Percentiles rank a stretch among this genome's conserved stretches.
phyloP scores from a whole-genome alignment of 2,329 filamentous ascomycete species.

The Microcyclospora tardicrescens region DNA sequence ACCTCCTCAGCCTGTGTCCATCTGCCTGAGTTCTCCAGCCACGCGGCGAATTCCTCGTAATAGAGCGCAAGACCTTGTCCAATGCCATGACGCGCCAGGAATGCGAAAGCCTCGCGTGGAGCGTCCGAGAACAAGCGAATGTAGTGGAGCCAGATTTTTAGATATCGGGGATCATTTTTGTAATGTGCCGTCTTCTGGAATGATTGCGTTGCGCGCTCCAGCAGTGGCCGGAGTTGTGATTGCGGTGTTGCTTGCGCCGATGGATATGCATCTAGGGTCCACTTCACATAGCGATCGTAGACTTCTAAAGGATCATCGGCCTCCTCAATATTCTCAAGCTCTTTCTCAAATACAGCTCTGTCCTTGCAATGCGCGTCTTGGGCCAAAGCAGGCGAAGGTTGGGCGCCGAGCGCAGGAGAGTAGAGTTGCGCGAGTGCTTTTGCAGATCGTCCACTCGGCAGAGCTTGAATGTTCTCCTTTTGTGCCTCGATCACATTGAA shows the following conservation, averaged over 20 bases:
- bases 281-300: slow-evolving; percentile 92
- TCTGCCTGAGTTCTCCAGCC: slow-evolving; percentile 71
- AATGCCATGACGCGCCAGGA: slow-evolving; percentile 75
- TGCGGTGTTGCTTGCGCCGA: slow-evolving; percentile 83
- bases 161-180: slow-evolving; percentile 86
- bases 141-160: slow-evolving; percentile 89
- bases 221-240: slow-evolving; percentile 75
- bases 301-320: slow-evolving; percentile 91
- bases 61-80: slow-evolving; percentile 80
- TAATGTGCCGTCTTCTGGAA: slow-evolving; percentile 81
- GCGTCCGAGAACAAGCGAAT: slow-evolving; percentile 84
- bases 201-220: slow-evolving; percentile 84
- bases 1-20: slow-evolving; percentile 92
- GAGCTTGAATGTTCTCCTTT: slow-evolving; percentile 94
- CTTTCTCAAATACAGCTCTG: slow-evolving; percentile 73
- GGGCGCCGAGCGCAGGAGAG: slow-evolving; percentile 38
- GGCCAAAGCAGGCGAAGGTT: slow-evolving; percentile 49
- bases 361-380: slow-evolving; percentile 66
- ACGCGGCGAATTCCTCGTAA: slow-evolving; percentile 93
- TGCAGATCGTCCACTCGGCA: slow-evolving; percentile 79
- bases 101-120: slow-evolving; percentile 86
- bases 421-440: slow-evolving; percentile 75
- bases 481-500: slow-evolving; percentile 93
- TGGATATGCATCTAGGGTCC: slow-evolving; percentile 90
- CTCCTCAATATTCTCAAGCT: slow-evolving; percentile 65